A percentile compares a stretch with the other conserved stretches of the same genome.
Evolutionary conservation across 257 asterid species (phyloP).

Genomic region (Solanum medicagineum): DNA sequence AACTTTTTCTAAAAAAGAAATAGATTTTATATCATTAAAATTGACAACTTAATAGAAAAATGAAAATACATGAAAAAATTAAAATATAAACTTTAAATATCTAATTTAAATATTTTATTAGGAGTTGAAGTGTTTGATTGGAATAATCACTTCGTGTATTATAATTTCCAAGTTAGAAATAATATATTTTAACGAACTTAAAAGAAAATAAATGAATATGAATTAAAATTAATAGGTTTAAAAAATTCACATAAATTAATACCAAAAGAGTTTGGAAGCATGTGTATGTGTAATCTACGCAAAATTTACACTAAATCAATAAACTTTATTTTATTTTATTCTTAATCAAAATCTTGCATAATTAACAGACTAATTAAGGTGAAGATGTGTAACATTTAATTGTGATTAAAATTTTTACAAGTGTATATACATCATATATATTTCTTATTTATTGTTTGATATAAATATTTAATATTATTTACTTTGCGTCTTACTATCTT

Average conservation of each 20-base stretch:
- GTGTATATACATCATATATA: too few relatives aligned
- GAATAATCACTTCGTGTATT: not conserved
- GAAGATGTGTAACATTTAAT: not conserved
- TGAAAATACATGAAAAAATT: too few relatives aligned
- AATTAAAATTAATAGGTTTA: not conserved
- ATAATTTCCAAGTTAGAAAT: not conserved
- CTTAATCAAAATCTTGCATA: too few relatives aligned
- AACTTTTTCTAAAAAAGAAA: too few relatives aligned
- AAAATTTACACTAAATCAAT: not conserved
- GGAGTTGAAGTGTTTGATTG: not conserved
- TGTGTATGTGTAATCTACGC: not conserved
- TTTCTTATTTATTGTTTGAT: too few relatives aligned
- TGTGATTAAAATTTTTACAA: not conserved
- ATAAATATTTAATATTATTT: too few relatives aligned
- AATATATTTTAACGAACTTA: not conserved
- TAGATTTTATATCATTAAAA: not conserved
- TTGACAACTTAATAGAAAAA: not conserved
- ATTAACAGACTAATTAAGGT: too few relatives aligned
- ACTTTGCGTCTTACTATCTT: too few relatives aligned
- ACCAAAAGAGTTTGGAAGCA: not conserved
- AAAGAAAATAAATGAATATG: not conserved
- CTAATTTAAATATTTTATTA: not conserved
- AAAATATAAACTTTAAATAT: too few relatives aligned
- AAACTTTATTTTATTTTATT: not conserved
- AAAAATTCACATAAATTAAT: not conserved